Percentiles rank a stretch among this genome's conserved stretches.
These are phyloP conservation scores for Amniculicola lignicola DNA, from an alignment of 495 filamentous ascomycete species.

Conservation along the genomic window DNA sequence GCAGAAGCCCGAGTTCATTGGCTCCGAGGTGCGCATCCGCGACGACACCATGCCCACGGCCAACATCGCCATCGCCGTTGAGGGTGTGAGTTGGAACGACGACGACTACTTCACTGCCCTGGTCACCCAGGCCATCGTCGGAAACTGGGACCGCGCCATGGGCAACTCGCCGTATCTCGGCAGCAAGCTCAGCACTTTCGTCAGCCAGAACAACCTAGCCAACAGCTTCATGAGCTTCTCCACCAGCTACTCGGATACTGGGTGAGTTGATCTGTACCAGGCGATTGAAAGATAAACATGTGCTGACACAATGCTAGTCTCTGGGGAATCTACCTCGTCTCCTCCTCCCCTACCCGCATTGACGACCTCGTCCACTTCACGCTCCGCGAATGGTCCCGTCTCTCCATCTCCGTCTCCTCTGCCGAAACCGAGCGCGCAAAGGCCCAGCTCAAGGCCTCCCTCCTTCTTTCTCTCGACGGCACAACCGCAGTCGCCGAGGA, in stretches of 20 bases:
- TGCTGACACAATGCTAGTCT: conserved; percentile 51
- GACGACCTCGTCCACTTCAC: conserved; percentile 98
- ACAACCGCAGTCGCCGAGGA: conserved; percentile 97
- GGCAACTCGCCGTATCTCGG: conserved; percentile 94
- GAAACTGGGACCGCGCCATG: conserved; percentile 99
- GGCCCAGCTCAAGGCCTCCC: conserved; percentile 97
- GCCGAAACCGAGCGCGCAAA: conserved; percentile 97
- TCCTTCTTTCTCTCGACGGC: conserved; percentile 93
- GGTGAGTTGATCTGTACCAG: conserved; percentile 60
- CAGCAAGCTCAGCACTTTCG: conserved; percentile 91
- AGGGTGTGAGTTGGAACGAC: conserved; percentile 99
- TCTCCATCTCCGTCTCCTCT: conserved; percentile 78
- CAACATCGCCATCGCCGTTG: conserved; percentile 97
- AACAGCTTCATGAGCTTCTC: conserved; percentile 99
- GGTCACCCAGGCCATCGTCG: conserved; percentile 96
- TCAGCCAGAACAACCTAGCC: conserved; percentile 88
- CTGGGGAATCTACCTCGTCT: conserved; percentile 99
- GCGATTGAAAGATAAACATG: neutral
- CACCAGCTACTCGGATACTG: conserved; percentile 98
- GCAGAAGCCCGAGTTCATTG: conserved; percentile 86
- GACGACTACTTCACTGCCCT: conserved; percentile 98
- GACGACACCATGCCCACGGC: conserved; percentile 95
- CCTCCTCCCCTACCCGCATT: conserved; percentile 77
- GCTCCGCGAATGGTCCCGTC: conserved; percentile 94
- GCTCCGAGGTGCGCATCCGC: conserved; percentile 89